phyloP scores from a whole-genome alignment of 1,139 yeast species.

The Suhomyces coccinellae region DNA sequence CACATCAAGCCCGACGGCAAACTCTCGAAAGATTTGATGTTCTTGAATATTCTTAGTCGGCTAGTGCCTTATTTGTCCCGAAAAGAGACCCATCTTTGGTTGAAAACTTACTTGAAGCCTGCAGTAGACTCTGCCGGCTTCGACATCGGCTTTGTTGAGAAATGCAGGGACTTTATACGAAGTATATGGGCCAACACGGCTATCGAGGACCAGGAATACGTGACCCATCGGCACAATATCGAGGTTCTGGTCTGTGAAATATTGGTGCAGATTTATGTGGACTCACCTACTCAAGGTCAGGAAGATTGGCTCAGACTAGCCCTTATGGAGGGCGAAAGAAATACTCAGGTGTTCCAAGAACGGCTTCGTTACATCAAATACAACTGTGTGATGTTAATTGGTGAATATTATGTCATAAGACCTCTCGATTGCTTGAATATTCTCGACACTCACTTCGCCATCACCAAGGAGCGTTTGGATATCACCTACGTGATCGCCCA shows the following conservation, averaged over 20 bases:
- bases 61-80: constrained; percentile 41
- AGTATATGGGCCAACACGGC: constrained; percentile 27
- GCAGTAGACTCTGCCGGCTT: constrained; percentile 65
- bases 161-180: constrained; percentile 43
- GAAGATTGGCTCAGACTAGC: constrained; percentile 16
- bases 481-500: constrained; percentile 35
- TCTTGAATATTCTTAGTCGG: constrained; percentile 45
- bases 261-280: constrained; percentile 35
- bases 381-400: constrained; percentile 43
- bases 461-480: constrained; percentile 34
- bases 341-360: constrained; percentile 44
- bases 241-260: constrained; percentile 29
- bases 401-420: constrained; percentile 38
- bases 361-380: constrained; percentile 47
- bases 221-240: constrained; percentile 23
- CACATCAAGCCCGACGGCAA: constrained; percentile 35
- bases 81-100: constrained; percentile 52
- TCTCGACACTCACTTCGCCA: constrained; percentile 32
- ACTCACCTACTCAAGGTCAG: constrained; percentile 8
- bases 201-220: constrained; percentile 29
- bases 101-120: constrained; percentile 49
- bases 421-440: constrained; percentile 34
- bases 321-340: constrained; percentile 20
- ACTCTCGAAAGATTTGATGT: constrained; percentile 40
- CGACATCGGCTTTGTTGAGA: constrained; percentile 40